Base-by-base conservation (phyloP, 78 protist genomes). In the Cavenderia fasciculata region DNA sequence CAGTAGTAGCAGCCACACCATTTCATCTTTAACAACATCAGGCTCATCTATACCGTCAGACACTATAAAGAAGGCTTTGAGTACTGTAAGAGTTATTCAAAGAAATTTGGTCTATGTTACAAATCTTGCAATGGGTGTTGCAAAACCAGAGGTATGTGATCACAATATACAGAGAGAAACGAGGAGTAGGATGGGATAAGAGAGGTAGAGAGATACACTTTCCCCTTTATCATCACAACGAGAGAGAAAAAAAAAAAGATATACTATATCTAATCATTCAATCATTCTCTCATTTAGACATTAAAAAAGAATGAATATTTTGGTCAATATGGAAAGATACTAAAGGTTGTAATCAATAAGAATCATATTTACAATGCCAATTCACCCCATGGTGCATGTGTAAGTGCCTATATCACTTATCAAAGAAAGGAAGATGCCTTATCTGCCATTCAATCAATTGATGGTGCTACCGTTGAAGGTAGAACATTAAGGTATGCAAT, bases 291-390 rank as follows among this genome's bases (percentile, higher is more conserved):
- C 29, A 10, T 16, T 21, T 33, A 87, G 86, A n/a, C 73, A 34
- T 62, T 92, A 14, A 79, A 70, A 87, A 74, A 93, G 41, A 74
- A 46, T 59, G 97, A 96, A 68, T 96, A 92, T 63, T 97, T 98
- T 86, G 98, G 98, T 36, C 96, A 95, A 54, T 97, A 89, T 68
- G 99, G 99, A 46, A 92, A 84, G 73, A 95, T 98, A 38, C 23
- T 89, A 38, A 96, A 96, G 74, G 76, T 97, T 8, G 97, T 95
- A 3, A 95, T 97, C 36, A 97, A 97, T 75, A 65, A 70, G 59
- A 72, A 79, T 38, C 41, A 65, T 27, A 23, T 69, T 0, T 66
- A 88, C 29, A 59, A 88, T 51, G 73, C 77, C 11, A 40, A 76
- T 27, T 47, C 86, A 19, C 63, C 95, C 11, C 90, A 47, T 27